Conservation (phyloP, 768 basidiomycete species). For the Piloderma croceum region DNA sequence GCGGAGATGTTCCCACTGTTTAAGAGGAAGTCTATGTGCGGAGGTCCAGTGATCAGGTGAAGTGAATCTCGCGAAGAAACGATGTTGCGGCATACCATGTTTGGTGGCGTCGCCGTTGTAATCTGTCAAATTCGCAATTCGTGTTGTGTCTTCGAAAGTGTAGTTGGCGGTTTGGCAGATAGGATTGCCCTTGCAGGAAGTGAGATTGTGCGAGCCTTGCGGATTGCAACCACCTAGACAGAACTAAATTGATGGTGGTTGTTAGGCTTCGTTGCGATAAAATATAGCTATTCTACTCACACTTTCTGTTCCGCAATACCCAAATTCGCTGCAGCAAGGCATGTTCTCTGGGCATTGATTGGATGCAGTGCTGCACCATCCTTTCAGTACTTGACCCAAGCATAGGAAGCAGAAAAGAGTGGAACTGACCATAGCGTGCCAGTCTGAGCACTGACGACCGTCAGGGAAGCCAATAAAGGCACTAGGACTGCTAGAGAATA, state of each 20-base stretch:
- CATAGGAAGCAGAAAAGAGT: too few relatives aligned
- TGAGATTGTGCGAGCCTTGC: conserved; percentile 52
- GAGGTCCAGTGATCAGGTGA: too few relatives aligned
- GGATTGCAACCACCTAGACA: conserved; percentile 89
- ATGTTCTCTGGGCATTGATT: conserved; percentile 37
- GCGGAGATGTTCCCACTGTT: conserved; percentile 63
- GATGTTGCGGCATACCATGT: conserved; percentile 63
- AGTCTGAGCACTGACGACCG: not conserved
- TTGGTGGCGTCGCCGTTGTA: conserved; percentile 62
- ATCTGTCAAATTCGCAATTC: too few relatives aligned
- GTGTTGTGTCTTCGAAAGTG: too few relatives aligned
- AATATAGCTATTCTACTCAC: conserved; percentile 27
- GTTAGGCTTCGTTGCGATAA: conserved; percentile 4
- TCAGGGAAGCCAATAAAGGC: conserved; percentile 1
- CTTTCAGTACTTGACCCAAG: not conserved
- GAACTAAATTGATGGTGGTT: conserved; percentile 41
- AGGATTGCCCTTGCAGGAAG: conserved; percentile 68
- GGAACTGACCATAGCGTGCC: conserved; percentile 10
- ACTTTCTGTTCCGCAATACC: conserved; percentile 43
- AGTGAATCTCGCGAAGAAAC: conserved; percentile 67
- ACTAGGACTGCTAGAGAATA: too few relatives aligned
- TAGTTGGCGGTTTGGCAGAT: conserved; percentile 61
- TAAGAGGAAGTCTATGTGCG: conserved; percentile 73
- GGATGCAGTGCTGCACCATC: conserved; percentile 35
- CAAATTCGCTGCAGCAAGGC: conserved; percentile 57